phyloP scores from a whole-genome alignment of 2,329 filamentous ascomycete species.

The Didymella exigua region DNA sequence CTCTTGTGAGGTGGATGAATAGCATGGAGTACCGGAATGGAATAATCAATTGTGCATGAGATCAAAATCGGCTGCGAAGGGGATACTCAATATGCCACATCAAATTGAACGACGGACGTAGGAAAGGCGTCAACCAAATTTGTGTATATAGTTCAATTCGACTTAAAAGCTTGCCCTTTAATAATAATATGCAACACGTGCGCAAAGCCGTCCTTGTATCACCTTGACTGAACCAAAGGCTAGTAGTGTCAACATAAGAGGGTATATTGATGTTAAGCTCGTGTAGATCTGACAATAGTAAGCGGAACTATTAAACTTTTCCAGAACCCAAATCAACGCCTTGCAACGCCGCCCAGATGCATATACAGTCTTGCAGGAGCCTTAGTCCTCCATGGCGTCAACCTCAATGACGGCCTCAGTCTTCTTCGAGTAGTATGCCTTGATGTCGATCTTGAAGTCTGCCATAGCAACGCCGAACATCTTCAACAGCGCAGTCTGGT shows the following conservation, averaged over 20 bases:
- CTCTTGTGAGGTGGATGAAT: neutral
- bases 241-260: conserved; percentile 17
- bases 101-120: neutral
- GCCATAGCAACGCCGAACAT: conserved; percentile 88
- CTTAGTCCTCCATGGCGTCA: conserved; percentile 53
- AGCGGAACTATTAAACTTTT: conserved; percentile 23
- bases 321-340: conserved; percentile 26
- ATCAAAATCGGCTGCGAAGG: too few relatives aligned
- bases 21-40: too few relatives aligned
- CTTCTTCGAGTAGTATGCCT: conserved; percentile 62
- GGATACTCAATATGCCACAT: too few relatives aligned
- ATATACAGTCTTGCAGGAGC: conserved; percentile 4
- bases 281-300: conserved; percentile 18
- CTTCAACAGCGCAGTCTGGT: conserved; percentile 93
- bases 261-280: conserved; percentile 36
- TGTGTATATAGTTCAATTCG: neutral
- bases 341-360: conserved; percentile 35
- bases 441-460: conserved; percentile 82
- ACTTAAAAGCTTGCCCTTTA: neutral
- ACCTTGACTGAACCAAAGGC: too few relatives aligned
- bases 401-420: conserved; percentile 58
- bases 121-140: neutral
- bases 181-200: neutral
- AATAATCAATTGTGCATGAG: too few relatives aligned
- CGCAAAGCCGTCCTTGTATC: neutral